Conservation (phyloP, 2,329 filamentous ascomycete species). For the Monilinia fructigena region DNA sequence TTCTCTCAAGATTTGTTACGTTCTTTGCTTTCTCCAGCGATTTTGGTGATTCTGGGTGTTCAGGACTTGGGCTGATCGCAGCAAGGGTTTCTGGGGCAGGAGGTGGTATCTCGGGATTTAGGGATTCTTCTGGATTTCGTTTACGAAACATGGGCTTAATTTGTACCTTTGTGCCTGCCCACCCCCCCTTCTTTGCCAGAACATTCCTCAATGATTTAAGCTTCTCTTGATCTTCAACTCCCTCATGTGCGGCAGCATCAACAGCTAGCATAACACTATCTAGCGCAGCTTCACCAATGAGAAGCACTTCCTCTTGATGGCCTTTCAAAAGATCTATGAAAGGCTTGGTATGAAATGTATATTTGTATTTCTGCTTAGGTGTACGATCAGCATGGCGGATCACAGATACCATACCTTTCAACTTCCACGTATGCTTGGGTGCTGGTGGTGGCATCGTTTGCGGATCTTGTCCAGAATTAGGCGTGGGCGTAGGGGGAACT, state of each 20-base stretch:
- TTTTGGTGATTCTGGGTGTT: constrained; percentile 15
- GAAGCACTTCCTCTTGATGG: constrained; percentile 91
- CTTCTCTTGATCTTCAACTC: constrained; percentile 81
- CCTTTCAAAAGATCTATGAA: constrained; percentile 94
- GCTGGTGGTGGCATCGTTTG: constrained; percentile 51
- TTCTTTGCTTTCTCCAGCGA: constrained; percentile 23
- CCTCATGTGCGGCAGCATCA: constrained; percentile 72
- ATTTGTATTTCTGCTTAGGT: constrained; percentile 99
- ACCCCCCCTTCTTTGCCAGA: constrained; percentile 85
- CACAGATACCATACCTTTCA: constrained; percentile 96
- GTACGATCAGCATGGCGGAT: constrained; percentile 96
- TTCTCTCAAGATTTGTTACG: constrained; percentile 39
- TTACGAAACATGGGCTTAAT: constrained; percentile 99
- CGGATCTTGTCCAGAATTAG: constrained; percentile 23
- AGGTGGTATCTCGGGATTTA: neutral
- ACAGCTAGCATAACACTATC: constrained; percentile 88
- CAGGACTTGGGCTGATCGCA: constrained; percentile 1
- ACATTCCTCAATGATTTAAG: constrained; percentile 83
- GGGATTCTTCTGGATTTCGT: constrained; percentile 63
- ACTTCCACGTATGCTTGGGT: constrained; percentile 93
- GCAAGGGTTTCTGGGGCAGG: constrained; percentile 10
- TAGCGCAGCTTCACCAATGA: constrained; percentile 87
- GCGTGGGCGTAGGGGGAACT: constrained; percentile 30
- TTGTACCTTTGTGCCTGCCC: constrained; percentile 96
- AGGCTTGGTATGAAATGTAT: constrained; percentile 94